Percentiles rank a stretch among this genome's conserved stretches.
phyloP scores from a whole-genome alignment of 208 protist species.

The Acanthamoeba sp. region DNA sequence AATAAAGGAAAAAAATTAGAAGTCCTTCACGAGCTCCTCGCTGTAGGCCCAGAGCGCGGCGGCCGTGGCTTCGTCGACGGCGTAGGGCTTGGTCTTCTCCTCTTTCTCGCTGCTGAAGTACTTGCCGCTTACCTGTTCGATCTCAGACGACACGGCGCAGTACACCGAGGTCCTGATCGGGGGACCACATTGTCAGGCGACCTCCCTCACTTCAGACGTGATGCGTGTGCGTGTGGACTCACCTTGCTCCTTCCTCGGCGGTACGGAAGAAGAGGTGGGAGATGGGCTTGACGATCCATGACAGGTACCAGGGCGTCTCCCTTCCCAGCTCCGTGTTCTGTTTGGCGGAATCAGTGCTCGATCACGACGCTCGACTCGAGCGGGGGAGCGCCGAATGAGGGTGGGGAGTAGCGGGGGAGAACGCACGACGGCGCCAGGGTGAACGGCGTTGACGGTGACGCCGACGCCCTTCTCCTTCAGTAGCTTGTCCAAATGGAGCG shows the following conservation, averaged over 20 bases:
- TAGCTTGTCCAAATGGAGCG: slow-evolving; percentile 33
- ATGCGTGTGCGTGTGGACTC: no score
- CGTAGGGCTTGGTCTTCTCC: neutral
- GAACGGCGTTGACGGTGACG: slow-evolving; percentile 56
- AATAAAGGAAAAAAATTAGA: neutral
- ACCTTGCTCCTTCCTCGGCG: slow-evolving; percentile 19
- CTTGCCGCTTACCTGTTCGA: slow-evolving; percentile 34
- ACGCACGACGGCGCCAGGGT: slow-evolving; percentile 35
- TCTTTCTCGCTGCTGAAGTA: slow-evolving; percentile 53
- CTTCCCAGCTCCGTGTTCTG: slow-evolving; percentile 54
- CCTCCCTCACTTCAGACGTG: no score
- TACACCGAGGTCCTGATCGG: slow-evolving; percentile 47
- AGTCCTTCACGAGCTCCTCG: slow-evolving; percentile 50
- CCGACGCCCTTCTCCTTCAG: neutral
- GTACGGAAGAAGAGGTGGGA: slow-evolving; percentile 40
- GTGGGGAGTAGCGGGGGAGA: neutral
- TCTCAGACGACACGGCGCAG: slow-evolving; percentile 22
- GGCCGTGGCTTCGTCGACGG: slow-evolving; percentile 4
- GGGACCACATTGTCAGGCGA: neutral
- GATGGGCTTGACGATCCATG: slow-evolving; percentile 51
- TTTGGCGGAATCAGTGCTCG: no score
- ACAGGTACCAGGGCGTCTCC: slow-evolving; percentile 39
- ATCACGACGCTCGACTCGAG: no score
- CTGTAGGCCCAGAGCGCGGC: slow-evolving; percentile 49
- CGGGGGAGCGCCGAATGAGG: no score